Conservation (phyloP, 2,329 filamentous ascomycete species). For the Chaetomiaceae sp. region DNA sequence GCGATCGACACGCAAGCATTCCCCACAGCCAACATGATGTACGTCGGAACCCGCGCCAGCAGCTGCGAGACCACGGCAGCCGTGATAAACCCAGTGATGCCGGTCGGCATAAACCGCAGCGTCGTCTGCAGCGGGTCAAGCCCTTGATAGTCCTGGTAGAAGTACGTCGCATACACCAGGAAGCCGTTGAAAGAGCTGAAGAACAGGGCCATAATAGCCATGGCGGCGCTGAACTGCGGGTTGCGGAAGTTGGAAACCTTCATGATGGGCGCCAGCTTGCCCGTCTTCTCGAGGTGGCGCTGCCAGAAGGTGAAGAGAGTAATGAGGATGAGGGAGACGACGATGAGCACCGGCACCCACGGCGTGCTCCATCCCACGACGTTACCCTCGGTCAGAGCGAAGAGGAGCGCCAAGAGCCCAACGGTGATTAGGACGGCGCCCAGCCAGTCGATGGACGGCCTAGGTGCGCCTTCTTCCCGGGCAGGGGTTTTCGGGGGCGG, state of each 20-base stretch:
- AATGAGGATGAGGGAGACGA: constrained; percentile 53
- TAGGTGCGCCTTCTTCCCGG: constrained; percentile 31
- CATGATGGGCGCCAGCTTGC: constrained; percentile 53
- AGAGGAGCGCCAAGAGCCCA: constrained; percentile 59
- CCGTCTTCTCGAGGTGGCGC: constrained; percentile 51
- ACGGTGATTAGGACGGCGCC: constrained; percentile 60
- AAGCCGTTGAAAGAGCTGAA: constrained; percentile 66
- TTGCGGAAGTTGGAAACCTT: constrained; percentile 62
- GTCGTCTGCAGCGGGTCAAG: constrained; percentile 61
- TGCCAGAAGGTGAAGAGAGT: constrained; percentile 58
- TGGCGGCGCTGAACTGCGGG: constrained; percentile 56
- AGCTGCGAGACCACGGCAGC: constrained; percentile 52
- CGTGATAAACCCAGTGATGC: constrained; percentile 54
- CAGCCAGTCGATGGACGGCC: constrained; percentile 59
- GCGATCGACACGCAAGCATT: constrained; percentile 52
- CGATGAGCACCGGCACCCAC: constrained; percentile 58
- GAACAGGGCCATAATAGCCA: constrained; percentile 62
- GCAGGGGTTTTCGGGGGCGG: constrained; percentile 43
- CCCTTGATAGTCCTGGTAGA: constrained; percentile 64
- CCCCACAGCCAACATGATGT: constrained; percentile 54
- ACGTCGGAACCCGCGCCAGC: constrained; percentile 54
- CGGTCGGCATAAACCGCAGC: constrained; percentile 63
- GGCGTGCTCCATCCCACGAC: constrained; percentile 62
- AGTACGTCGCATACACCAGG: constrained; percentile 64
- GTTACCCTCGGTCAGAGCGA: constrained; percentile 65